Evolutionary conservation across 2,329 filamentous ascomycete genomes (phyloP).

Genomic region (Sarocladiaceae sp.): DNA sequence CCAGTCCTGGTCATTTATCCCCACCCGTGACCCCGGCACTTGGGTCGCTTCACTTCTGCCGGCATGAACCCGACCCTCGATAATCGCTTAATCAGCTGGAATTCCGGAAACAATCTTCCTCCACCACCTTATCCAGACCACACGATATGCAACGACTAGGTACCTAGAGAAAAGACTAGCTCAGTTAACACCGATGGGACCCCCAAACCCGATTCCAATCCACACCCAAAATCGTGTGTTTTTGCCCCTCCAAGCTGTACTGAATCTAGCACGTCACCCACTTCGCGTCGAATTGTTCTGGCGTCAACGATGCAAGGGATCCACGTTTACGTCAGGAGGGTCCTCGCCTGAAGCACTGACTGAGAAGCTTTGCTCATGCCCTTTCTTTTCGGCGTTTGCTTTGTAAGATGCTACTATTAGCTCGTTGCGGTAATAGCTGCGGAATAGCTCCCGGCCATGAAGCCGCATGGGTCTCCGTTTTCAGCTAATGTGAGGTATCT

Average conservation of each 20-base stretch:
- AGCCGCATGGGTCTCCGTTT: background rate
- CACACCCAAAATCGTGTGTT: background rate
- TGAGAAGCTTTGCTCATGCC: background rate
- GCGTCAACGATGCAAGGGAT: background rate
- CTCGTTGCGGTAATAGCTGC: background rate
- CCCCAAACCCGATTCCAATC: background rate
- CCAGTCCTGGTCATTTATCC: too few species aligned
- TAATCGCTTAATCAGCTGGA: background rate
- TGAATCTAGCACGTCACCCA: constrained; percentile 8
- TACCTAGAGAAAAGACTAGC: too few species aligned
- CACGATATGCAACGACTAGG: too few species aligned
- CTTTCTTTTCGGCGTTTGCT: background rate
- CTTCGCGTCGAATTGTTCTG: background rate
- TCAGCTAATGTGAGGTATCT: background rate
- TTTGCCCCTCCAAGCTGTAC: background rate
- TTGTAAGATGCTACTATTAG: too few species aligned
- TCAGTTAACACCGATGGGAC: too few species aligned
- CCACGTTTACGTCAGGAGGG: constrained; percentile 10
- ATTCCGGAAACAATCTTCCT: background rate
- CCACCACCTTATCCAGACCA: too few species aligned
- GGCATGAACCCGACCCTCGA: background rate
- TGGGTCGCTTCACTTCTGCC: background rate
- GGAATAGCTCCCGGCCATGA: background rate
- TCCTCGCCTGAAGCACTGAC: background rate
- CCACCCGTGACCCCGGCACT: background rate